Base-by-base conservation (phyloP, 768 basidiomycete species). In the Leccinum incarnatum region DNA sequence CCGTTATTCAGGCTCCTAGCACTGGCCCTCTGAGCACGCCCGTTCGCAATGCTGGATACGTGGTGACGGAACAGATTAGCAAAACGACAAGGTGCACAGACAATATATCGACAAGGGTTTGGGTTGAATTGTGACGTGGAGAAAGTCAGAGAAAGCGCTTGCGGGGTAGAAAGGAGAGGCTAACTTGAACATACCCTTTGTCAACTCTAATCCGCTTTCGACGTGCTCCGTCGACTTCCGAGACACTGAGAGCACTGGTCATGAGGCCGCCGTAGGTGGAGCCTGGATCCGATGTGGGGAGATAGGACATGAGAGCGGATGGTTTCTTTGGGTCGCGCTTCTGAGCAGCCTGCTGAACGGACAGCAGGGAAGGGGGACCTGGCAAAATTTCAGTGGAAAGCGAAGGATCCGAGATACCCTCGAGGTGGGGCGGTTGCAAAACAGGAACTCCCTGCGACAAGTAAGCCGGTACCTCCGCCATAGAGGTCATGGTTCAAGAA, bases 361-460 rank as follows among this genome's bases (percentile, higher is more conserved):
- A 84, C 63, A 80, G 77, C 62, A 91, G 74, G 63, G 91, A 84
- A 54, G 92, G 92, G 59, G 92, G 92, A 25, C 91, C 91, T 69
- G 92, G 92, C 67, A 94, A 82, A 77, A 94, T 88, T 81, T 93
- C 92, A 60, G 92, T 94, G 62, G 93, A 91, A 67, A 93, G 81
- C 63, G 83, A 80, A 56, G 88, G 76, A 79, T 94, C 90, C 57
- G 72, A 73, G 45, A 73, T 67, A 65, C 89, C 87, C 72, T 91
- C 91, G 57, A 91, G 83, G 75, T 92, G 88, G 66, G 86, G 77
- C 66, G 89, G 91, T 71, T 91, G 91, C 68, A 83, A 77, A 63
- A 88, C 83, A 57, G 85, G 79, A 61, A 87, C 87, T 72, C 86
- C 85, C 74, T 85, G 84, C 69, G 86, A 77, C 80, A 91, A 76